phyloP scores from a whole-genome alignment of 805 yeast species.

The Candida corydali region DNA sequence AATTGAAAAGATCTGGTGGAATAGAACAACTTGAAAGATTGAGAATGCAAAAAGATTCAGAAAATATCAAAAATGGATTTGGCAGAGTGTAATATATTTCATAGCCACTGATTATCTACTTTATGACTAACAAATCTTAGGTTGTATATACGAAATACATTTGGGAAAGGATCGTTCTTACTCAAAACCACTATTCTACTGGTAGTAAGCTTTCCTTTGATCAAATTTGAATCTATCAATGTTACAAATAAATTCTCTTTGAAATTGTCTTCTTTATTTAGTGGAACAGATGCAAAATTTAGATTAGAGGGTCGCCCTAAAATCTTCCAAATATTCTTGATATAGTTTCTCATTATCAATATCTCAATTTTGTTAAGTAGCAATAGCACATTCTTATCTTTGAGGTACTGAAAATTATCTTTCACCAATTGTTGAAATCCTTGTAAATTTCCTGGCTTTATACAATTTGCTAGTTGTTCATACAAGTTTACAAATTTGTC shows the following conservation, averaged over 20 bases:
- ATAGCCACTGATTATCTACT: conserved; percentile 8
- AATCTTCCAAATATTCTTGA: conserved; percentile 29
- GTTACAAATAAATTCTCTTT: conserved; percentile 49
- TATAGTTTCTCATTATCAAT: conserved; percentile 43
- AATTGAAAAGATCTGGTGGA: conserved; percentile 81
- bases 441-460: conserved; percentile 42
- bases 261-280: conserved; percentile 30
- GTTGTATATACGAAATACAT: conserved; percentile 20
- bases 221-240: conserved; percentile 49
- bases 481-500: conserved; percentile 21
- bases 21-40: conserved; percentile 77
- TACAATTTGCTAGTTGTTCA: conserved; percentile 27
- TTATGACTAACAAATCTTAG: conserved; percentile 13
- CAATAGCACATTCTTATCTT: conserved; percentile 33
- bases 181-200: conserved; percentile 38
- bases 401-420: conserved; percentile 32
- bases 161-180: conserved; percentile 41
- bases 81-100: conserved; percentile 31
- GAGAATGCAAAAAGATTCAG: conserved; percentile 64
- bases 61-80: conserved; percentile 53
- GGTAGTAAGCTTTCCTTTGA: conserved; percentile 50
- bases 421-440: conserved; percentile 27
- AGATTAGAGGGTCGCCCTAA: conserved; percentile 22
- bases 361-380: conserved; percentile 44
- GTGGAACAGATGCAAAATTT: conserved; percentile 22